These are phyloP conservation scores for Diphasiastrum complanatum DNA, from an alignment of 83 land plant species.

Conservation along the genomic window DNA sequence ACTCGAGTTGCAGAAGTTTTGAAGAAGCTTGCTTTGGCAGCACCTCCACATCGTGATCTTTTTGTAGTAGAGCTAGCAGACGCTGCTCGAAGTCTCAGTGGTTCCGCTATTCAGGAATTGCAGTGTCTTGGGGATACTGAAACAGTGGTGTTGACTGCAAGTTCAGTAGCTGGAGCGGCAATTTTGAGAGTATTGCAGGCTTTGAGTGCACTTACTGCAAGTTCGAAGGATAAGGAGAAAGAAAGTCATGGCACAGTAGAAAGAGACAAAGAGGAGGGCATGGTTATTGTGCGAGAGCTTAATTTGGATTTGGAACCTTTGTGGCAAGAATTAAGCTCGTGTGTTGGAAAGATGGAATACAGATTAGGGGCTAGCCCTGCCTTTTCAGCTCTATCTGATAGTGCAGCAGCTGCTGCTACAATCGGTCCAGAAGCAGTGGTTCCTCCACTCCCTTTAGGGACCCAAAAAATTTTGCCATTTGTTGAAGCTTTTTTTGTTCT, in stretches of 20 bases:
- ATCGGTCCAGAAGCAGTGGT: conserved; percentile 25
- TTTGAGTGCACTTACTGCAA: conserved; percentile 77
- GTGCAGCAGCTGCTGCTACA: conserved; percentile 27
- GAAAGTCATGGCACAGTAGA: too few species aligned
- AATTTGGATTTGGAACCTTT: conserved; percentile 74
- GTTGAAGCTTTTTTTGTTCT: conserved; percentile 96
- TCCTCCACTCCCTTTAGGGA: conserved; percentile 88
- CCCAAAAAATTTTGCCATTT: conserved; percentile 84
- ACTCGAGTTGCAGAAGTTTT: conserved; percentile 73
- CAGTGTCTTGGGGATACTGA: conserved; percentile 62
- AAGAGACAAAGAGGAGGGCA: too few species aligned
- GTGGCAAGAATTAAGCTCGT: conserved; percentile 83
- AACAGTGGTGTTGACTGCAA: conserved; percentile 50
- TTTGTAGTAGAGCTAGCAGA: conserved; percentile 71
- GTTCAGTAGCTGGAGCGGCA: conserved; percentile 75
- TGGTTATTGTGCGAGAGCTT: conserved; percentile 53
- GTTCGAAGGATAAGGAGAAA: too few species aligned
- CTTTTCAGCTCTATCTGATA: conserved; percentile 26
- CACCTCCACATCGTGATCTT: conserved; percentile 64
- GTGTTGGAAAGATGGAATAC: conserved; percentile 83
- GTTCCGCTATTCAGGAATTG: conserved; percentile 68
- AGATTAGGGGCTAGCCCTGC: conserved; percentile 48
- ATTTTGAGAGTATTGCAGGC: conserved; percentile 85
- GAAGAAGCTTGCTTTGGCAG: conserved; percentile 69
- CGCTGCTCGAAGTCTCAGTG: conserved; percentile 62